Percentiles rank a stretch among this genome's conserved stretches.
Conservation (phyloP, 495 filamentous ascomycete genomes). For the Rusavskia elegans region DNA sequence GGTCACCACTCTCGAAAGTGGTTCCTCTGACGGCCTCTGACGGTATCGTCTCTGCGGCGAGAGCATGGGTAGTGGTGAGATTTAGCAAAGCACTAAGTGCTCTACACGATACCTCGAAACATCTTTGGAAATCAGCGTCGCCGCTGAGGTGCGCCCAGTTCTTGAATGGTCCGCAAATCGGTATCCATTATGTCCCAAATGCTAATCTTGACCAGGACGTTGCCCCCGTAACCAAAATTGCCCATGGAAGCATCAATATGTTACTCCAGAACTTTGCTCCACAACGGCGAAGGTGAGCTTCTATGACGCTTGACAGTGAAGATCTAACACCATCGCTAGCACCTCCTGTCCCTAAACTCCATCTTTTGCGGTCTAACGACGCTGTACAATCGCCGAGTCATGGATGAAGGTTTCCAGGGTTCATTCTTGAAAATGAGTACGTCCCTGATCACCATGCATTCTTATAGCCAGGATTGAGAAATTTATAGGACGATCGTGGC, state of each 20-base stretch:
- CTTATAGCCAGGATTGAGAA: background rate
- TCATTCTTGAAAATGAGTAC: background rate
- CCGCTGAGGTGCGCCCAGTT: background rate
- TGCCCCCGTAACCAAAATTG: too few relatives aligned
- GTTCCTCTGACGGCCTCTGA: too few relatives aligned
- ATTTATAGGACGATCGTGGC: slow-evolving; percentile 10
- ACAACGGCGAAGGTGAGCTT: background rate
- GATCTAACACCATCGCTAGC: slow-evolving; percentile 2
- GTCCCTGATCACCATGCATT: background rate
- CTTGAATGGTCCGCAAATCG: background rate
- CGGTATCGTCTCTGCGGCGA: background rate
- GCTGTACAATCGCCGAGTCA: slow-evolving; percentile 1
- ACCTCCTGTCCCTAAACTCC: slow-evolving; percentile 3
- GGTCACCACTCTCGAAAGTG: background rate
- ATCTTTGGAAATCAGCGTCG: background rate
- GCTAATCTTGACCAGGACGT: too few relatives aligned
- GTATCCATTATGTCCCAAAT: too few relatives aligned
- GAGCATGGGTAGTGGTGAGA: background rate
- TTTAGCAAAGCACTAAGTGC: background rate
- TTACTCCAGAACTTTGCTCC: background rate
- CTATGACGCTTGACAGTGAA: background rate
- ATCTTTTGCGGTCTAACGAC: slow-evolving; percentile 6
- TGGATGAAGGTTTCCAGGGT: slow-evolving; percentile 1
- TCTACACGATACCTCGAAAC: background rate
- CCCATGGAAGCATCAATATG: background rate